Base-by-base conservation (phyloP, 305 asterid genomes). In the Fraxinus velutina region DNA sequence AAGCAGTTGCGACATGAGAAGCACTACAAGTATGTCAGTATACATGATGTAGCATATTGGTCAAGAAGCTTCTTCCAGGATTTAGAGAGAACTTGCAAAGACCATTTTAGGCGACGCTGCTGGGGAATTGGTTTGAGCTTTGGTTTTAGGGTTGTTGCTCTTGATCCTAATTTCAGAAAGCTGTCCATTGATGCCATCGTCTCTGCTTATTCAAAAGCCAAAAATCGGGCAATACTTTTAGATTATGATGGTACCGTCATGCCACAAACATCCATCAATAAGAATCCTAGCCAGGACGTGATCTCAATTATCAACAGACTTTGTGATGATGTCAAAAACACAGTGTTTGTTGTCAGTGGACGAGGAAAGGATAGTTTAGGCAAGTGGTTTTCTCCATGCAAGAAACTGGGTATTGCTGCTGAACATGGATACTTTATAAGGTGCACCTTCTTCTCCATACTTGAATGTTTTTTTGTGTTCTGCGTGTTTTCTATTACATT, bases 41-140 rank as follows among this genome's bases (percentile, higher is more conserved):
- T 83, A 8, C 91, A 88, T 70, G 91, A 88, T 34, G 91, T 88
- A 34, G 88, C 91, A 68, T 88, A 88, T 81, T 88, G 91, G 91
- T 82, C 91, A 0, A 73, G 84, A 75, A 88, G 91, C 86, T 88
- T 88, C 85, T 88, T 88, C 85, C 90, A 88, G 68, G 90, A 88
- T 82, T 78, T 88, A 81, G 90, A 88, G 85, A 86, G 90, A 84
- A 78, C 83, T 70, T 86, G 90, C 86, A 80, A 83, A 80, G 90
- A 88, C 74, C 89, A 88, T 86, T 86, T 86, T 77, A 82, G 88
- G 72, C 79, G 84, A n/a, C 86, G 89, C 42, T 89, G 92, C 78
- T 89, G 90, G 90, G 92, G 92, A 42, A 89, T 89, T 47, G 92
- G 92, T 72, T 81, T 89, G 77, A 83, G 90, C 79, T 89, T 89